phyloP scores from a whole-genome alignment of 768 basidiomycete genomes.

The Lyophyllum decastes region DNA sequence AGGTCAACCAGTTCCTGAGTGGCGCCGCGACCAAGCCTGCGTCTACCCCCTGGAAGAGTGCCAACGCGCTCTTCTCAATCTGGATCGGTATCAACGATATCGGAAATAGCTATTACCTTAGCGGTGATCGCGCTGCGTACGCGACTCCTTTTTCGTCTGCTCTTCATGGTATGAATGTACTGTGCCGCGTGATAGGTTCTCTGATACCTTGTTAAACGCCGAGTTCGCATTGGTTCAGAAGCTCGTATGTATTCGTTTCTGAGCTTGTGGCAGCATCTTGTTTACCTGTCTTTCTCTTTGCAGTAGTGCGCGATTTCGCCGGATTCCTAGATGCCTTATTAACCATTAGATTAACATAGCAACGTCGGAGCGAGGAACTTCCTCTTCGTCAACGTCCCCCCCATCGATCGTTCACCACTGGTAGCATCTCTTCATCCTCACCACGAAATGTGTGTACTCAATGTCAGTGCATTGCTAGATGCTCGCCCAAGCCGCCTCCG shows the following conservation, averaged over 20 bases:
- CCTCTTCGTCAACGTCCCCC: slow-evolving; percentile 46
- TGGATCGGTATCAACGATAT: slow-evolving; percentile 78
- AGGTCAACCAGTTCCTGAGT: slow-evolving; percentile 59
- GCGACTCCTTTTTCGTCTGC: slow-evolving; percentile 18
- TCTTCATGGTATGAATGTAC: background rate
- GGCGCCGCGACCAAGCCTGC: slow-evolving; percentile 49
- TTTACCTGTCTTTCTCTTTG: background rate
- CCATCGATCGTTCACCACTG: slow-evolving; percentile 43
- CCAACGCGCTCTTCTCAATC: slow-evolving; percentile 62
- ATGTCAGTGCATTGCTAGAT: slow-evolving; percentile 34
- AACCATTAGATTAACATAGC: slow-evolving; percentile 23
- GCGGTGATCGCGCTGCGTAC: slow-evolving; percentile 51
- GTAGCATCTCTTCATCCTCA: slow-evolving; percentile 20
- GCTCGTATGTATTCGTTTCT: slow-evolving; percentile 35
- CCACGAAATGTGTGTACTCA: background rate
- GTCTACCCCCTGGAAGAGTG: slow-evolving; percentile 54
- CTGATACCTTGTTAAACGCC: slow-evolving; percentile 45
- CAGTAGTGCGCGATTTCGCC: slow-evolving; percentile 29
- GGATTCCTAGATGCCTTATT: background rate
- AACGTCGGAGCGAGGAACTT: slow-evolving; percentile 57
- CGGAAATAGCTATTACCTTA: slow-evolving; percentile 50
- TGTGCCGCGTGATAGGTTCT: slow-evolving; percentile 36
- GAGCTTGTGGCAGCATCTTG: background rate
- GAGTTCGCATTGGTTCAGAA: slow-evolving; percentile 54
- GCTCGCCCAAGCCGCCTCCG: slow-evolving; percentile 40